Conservation (phyloP, 768 basidiomycete genomes). For the Collybia sordida region DNA sequence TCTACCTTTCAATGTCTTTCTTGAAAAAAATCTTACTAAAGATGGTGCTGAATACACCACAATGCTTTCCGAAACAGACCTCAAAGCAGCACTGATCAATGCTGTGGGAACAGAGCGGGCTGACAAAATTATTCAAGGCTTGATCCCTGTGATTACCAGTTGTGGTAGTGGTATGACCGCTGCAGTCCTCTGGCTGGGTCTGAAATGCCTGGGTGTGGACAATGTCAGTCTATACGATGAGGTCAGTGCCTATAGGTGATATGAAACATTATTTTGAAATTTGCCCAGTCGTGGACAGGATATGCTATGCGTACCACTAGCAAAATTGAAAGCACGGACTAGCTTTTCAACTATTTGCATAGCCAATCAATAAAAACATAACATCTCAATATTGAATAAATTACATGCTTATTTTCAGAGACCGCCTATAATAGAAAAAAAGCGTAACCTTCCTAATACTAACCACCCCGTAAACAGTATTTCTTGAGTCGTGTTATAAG, state of each 20-base stretch:
- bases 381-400: too few species aligned
- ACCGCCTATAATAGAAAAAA: too few species aligned
- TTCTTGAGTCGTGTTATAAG: background rate
- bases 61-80: conserved; percentile 53
- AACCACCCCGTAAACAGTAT: too few species aligned
- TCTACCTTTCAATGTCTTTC: conserved; percentile 78
- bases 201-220: conserved; percentile 66
- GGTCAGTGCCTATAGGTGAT: conserved; percentile 42
- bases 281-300: conserved; percentile 88
- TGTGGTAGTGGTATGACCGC: conserved; percentile 99
- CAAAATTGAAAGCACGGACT: conserved; percentile 44
- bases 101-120: conserved; percentile 60
- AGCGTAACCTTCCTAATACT: too few species aligned
- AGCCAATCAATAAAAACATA: too few species aligned
- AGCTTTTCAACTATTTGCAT: too few species aligned
- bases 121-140: conserved; percentile 58
- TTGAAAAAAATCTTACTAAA: conserved; percentile 42
- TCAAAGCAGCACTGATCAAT: conserved; percentile 59
- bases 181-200: conserved; percentile 89
- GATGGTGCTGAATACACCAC: conserved; percentile 55
- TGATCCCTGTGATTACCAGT: conserved; percentile 63
- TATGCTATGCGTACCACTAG: conserved; percentile 80
- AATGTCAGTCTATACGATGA: conserved; percentile 88
- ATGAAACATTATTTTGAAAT: background rate
- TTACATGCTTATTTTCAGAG: too few species aligned